Percentiles rank a stretch among this genome's conserved stretches.
These are phyloP conservation scores for Phylloporus sp. DNA, from an alignment of 768 basidiomycete species.

Conservation along the genomic window DNA sequence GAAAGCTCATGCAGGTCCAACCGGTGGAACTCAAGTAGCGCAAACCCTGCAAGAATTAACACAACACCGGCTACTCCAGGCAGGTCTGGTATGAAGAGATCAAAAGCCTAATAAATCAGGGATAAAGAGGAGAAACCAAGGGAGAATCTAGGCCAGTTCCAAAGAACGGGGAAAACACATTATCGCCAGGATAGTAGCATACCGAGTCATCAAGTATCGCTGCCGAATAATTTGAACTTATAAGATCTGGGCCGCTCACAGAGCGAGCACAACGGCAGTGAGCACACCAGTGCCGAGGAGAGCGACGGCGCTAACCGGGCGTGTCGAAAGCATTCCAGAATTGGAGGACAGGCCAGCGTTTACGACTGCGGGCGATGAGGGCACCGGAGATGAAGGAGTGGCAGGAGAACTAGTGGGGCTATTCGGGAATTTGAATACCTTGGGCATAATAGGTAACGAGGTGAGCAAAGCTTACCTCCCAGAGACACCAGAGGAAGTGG, in stretches of 20 bases:
- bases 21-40: conserved; percentile 11
- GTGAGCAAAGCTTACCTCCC: background rate
- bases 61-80: conserved; percentile 10
- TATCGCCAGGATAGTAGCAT: conserved; percentile 24
- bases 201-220: conserved; percentile 31
- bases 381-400: conserved; percentile 8
- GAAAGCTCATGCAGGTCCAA: conserved; percentile 10
- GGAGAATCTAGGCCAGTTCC: conserved; percentile 14
- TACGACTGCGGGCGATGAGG: conserved; percentile 15
- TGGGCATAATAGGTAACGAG: background rate
- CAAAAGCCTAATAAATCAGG: conserved; percentile 10
- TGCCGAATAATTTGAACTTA: conserved; percentile 39
- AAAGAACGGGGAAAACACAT: background rate
- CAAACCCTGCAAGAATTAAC: conserved; percentile 1
- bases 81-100: conserved; percentile 9
- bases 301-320: conserved; percentile 19
- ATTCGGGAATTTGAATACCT: conserved; percentile 2
- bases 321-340: conserved; percentile 25
- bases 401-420: conserved; percentile 1
- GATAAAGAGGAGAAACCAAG: conserved; percentile 9
- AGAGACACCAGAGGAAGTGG: background rate
- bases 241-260: conserved; percentile 17
- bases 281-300: conserved; percentile 21
- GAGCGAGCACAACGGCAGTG: conserved; percentile 19
- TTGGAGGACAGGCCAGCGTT: conserved; percentile 27